Base-by-base conservation (phyloP, 2,329 filamentous ascomycete species). In the Cryphonectria parasitica region DNA sequence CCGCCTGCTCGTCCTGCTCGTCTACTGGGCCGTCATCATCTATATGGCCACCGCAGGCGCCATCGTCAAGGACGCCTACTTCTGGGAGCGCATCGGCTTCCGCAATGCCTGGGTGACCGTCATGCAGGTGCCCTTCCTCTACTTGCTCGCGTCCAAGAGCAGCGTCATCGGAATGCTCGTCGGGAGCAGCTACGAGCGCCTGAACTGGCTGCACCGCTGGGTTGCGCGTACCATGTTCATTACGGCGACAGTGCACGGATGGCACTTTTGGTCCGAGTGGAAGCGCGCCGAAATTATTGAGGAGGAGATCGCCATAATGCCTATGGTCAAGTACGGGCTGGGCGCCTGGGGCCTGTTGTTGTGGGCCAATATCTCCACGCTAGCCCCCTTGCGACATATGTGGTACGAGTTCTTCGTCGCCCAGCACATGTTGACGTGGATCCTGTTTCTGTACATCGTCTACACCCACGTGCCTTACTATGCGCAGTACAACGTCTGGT, bases 161-260 rank as follows among this genome's bases (percentile, higher is more conserved):
- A 89, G 83, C 73, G 75, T 88, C 28, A 80, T 92, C n/a, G 89
- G 88, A 0, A 82, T 85, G 67, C 79, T 93, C 34, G 84, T 86
- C 4, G 91, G 90, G 15, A 84, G 86, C 13, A 89, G 89, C 72
- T 89, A 92, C 75, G 91, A 93, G 79, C 85, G 89, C 11, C 81
- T 93, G 70, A 92, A 92, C 77, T 93, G 91, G 91, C 79, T 92
- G 67, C 91, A 93, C 75, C 86, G 91, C 72, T 93, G 91, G 91
- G 87, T 90, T 13, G 89, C 88, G 3, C 86, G 91, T 71, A 91
- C 89, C 69, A 87, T 93, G 81, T 86, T 93, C 49, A 80, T 92
- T 22, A 92, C 89, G 0, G 88, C 88, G 1, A 89, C 90, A 0
- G 84, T 92, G 3, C 91, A 93, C 75, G 90, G 91, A 71, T 91